phyloP scores from a whole-genome alignment of 176 grass and related monocot species.

The Aegilops speltoides region DNA sequence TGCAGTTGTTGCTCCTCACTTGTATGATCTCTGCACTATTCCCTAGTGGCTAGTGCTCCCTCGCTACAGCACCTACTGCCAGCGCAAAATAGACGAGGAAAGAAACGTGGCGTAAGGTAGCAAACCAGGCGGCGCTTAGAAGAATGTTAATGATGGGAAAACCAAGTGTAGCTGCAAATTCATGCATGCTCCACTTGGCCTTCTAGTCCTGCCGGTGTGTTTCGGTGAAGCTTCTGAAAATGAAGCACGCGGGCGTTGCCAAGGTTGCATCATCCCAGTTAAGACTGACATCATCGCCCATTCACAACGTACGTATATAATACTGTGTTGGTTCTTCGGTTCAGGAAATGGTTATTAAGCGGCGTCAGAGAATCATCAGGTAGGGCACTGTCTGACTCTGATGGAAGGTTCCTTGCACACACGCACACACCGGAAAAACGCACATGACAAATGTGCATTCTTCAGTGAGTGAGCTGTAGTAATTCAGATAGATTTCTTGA shows the following conservation, averaged over 20 bases:
- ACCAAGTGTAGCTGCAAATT: constrained; percentile 37
- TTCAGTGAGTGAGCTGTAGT: neutral
- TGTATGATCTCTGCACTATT: neutral
- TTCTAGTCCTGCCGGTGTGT: neutral
- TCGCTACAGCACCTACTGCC: neutral
- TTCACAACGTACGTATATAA: neutral
- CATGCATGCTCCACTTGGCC: constrained; percentile 20
- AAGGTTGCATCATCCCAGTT: constrained; percentile 27
- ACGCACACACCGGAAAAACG: neutral
- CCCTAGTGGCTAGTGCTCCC: neutral
- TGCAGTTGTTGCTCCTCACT: constrained; percentile 22
- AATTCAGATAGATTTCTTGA: constrained; percentile 16
- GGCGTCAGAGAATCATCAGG: neutral
- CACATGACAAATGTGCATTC: constrained; percentile 27
- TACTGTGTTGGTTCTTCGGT: neutral
- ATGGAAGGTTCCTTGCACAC: constrained; percentile 1
- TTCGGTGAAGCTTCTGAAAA: neutral
- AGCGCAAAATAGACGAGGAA: neutral
- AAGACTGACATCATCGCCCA: constrained; percentile 30
- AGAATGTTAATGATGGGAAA: constrained; percentile 27
- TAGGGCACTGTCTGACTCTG: neutral
- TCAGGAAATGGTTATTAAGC: neutral
- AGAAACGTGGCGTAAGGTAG: neutral
- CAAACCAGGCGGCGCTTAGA: constrained; percentile 21
- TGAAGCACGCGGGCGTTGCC: neutral